Base-by-base conservation (phyloP, 192 early-diverging fungal genomes). In the Kappamyces sp. region DNA sequence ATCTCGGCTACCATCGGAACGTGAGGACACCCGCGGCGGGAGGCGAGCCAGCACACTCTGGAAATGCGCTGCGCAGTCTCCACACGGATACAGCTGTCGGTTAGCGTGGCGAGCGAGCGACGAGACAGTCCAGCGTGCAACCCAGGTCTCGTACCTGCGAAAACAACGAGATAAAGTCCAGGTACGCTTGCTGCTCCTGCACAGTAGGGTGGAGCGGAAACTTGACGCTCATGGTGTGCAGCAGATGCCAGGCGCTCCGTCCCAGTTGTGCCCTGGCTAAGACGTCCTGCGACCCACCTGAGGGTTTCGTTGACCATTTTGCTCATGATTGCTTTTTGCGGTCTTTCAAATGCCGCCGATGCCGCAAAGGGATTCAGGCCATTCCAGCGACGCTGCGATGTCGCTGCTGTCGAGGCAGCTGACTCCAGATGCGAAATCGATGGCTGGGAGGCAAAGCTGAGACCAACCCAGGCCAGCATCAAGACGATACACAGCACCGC, bases 61-160 rank as follows among this genome's bases (percentile, higher is more conserved):
- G 63, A 98, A 95, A 60, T 98, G 93, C 5, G 76, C 63, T 2
- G 92, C 94, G 70, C 93, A 98, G 76, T 96, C 92, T 47, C 95
- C 95, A 64, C 95, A 98, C 9, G 95, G 95, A 69, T 98, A 98
- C 32, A 98, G 68, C 63, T 88, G 23, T 0, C 23, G 23, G 23
- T 23, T 23, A 23, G 23, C 23, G 0, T 23, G 23, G 23, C 23
- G 23, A 0, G 23, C 23, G 23, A 23, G 23, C 23, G 23, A 23
- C 23, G 23, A 23, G 23, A 23, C 23, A 23, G 23, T 23, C 23
- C 23, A 23, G 23, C 23, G 23, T 23, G 23, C 23, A 23, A 23
- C 23, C 23, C 23, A 23, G 23, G 23, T 23, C 23, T 23, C 23
- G 23, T 23, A 23, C 23, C 23, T 23, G 70, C 1, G 87, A 88